Evolutionary conservation across 768 basidiomycete genomes (phyloP).

Genomic region (Strobilomyces echinocephalus): DNA sequence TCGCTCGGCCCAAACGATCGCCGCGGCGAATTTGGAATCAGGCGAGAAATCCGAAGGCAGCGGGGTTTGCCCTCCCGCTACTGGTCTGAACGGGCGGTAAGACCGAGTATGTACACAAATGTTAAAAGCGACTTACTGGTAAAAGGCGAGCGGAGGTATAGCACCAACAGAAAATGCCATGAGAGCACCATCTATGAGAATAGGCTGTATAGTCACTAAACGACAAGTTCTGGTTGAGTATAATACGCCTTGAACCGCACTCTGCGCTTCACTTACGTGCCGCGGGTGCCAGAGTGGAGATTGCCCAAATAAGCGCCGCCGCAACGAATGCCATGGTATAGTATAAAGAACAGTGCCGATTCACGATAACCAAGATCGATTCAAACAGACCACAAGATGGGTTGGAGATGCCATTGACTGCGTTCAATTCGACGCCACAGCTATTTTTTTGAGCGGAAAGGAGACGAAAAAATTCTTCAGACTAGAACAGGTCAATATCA

Average conservation of each 20-base stretch:
- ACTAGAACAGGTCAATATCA: constrained; percentile 2
- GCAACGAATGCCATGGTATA: constrained; percentile 8
- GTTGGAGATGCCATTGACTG: constrained; percentile 15
- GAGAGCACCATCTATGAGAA: constrained; percentile 8
- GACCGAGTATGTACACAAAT: not conserved
- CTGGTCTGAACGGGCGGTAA: constrained; percentile 8
- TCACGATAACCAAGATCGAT: not conserved
- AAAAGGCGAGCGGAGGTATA: constrained; percentile 10
- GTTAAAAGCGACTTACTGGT: not conserved
- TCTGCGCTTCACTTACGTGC: constrained; percentile 8
- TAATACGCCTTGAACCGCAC: not conserved
- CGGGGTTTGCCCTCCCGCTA: not conserved
- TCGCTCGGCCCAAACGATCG: constrained; percentile 16
- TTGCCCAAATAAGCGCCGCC: constrained; percentile 2
- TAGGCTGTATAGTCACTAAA: constrained; percentile 11
- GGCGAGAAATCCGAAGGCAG: constrained; percentile 3
- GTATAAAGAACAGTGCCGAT: constrained; percentile 6
- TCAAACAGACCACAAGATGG: constrained; percentile 7
- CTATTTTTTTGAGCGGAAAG: constrained; percentile 2
- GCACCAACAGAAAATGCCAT: constrained; percentile 16
- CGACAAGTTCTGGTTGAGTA: not conserved
- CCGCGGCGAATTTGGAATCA: constrained; percentile 7
- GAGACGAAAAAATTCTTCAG: constrained; percentile 19
- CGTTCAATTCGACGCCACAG: constrained; percentile 1
- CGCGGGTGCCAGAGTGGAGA: constrained; percentile 8